These are phyloP conservation scores for Colletotrichum theobromicola DNA, from an alignment of 2,329 filamentous ascomycete species.

Conservation along the genomic window DNA sequence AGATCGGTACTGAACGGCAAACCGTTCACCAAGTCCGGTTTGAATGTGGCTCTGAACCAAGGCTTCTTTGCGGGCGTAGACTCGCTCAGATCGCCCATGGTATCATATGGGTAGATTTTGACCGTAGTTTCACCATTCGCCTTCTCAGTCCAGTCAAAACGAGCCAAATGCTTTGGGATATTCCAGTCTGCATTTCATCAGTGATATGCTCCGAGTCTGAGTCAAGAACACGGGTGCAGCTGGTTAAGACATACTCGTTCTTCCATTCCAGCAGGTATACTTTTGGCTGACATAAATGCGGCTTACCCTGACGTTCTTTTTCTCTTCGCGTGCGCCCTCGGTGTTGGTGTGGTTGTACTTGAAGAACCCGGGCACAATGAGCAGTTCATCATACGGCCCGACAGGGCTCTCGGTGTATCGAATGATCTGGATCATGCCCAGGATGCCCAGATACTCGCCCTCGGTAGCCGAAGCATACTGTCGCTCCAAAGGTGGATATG, in stretches of 20 bases:
- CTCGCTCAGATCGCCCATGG: slow-evolving; percentile 33
- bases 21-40: slow-evolving; percentile 40
- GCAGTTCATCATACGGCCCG: slow-evolving; percentile 58
- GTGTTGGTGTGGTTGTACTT: slow-evolving; percentile 36
- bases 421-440: slow-evolving; percentile 54
- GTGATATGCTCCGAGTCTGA: neutral
- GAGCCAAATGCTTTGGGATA: slow-evolving; percentile 58
- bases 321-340: slow-evolving; percentile 29
- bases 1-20: slow-evolving; percentile 49
- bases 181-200: slow-evolving; percentile 50
- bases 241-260: slow-evolving; percentile 43
- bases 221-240: neutral
- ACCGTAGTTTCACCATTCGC: slow-evolving; percentile 40
- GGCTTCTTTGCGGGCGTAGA: slow-evolving; percentile 36
- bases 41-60: slow-evolving; percentile 51
- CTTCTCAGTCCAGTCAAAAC: slow-evolving; percentile 49
- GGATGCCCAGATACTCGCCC: slow-evolving; percentile 44
- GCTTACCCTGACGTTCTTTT: slow-evolving; percentile 46
- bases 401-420: slow-evolving; percentile 55
- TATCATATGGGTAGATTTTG: slow-evolving; percentile 50
- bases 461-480: slow-evolving; percentile 17
- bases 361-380: slow-evolving; percentile 51
- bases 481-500: neutral
- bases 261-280: slow-evolving; percentile 56
- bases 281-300: slow-evolving; percentile 60